These are phyloP conservation scores for Marchantia paleacea DNA, from an alignment of 225 moss, liverwort and hornwort species.

Conservation along the genomic window DNA sequence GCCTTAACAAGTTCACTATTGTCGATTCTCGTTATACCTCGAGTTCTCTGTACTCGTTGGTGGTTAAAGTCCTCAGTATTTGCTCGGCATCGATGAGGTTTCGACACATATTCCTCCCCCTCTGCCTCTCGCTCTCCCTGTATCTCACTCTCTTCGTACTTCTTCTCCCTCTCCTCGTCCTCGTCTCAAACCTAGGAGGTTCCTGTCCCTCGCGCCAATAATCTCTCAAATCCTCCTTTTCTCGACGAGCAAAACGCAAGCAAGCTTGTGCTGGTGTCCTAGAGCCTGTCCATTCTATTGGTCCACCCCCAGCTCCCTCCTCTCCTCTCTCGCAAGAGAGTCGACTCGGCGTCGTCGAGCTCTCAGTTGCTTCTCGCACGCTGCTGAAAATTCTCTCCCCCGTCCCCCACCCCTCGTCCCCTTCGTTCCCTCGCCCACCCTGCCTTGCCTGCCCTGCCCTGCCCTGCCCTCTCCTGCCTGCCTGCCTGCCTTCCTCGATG, in stretches of 20 bases:
- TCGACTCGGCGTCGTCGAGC: conserved; percentile 14
- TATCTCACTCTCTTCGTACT: too few relatives aligned
- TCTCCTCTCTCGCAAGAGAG: conserved; percentile 25
- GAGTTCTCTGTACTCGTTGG: neutral
- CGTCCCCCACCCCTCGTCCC: neutral
- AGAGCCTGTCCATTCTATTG: conserved; percentile 13
- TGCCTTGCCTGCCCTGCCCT: neutral
- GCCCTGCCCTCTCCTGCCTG: neutral
- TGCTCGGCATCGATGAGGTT: neutral
- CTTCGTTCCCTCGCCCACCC: neutral
- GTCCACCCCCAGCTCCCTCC: neutral
- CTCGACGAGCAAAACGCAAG: conserved; percentile 3
- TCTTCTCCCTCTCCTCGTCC: neutral
- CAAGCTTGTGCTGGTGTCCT: neutral
- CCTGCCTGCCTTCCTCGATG: conserved; percentile 9
- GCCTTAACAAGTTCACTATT: neutral
- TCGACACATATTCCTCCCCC: neutral
- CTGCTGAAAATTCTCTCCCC: conserved; percentile 1
- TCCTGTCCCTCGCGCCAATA: neutral
- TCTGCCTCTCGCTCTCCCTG: neutral
- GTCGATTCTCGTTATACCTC: neutral
- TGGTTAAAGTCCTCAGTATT: neutral
- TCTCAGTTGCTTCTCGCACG: neutral
- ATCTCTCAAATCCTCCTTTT: neutral
- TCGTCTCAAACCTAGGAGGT: conserved; percentile 13